Base-by-base conservation (phyloP, 768 basidiomycete genomes). In the Kwoniella newhampshirensis region DNA sequence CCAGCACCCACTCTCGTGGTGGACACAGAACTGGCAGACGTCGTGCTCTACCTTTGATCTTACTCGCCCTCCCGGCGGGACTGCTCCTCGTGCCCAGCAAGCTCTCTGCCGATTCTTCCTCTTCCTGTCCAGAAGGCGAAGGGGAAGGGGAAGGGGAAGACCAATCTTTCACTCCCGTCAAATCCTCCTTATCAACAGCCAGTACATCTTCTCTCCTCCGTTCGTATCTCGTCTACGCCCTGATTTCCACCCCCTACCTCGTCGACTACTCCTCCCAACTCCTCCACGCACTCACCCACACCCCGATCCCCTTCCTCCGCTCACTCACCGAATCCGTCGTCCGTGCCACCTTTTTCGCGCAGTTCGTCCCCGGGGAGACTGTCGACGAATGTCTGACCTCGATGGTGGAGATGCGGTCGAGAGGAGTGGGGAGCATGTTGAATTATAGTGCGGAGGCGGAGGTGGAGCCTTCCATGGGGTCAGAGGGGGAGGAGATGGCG, bases 311-410 rank as follows among this genome's bases (percentile, higher is more conserved):
- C 0, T 77, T 80, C 12, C 44, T 92, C 0, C 82, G 80, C 56
- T 79, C 82, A 52, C 66, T 90, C 37, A 85, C 86, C 1, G 85
- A 90, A 68, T 79, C 79, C 1, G 70, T 88, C 51, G 86, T 94
- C 4, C 81, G 88, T 39, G 76, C 80, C 9, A 93, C 91, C 0
- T 94, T 96, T 79, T 94, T 91, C 68, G 81, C 83, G 43, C 91
- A 93, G 78, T 97, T 94, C 64, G 91, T 93, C 0, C 91, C 91
- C 0, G 91, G 88, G 2, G 91, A 93, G 57, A 86, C 86, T 0
- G 87, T 86, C 0, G 81, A 82, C 35, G 85, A 82, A 17, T 82
- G 86, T 6, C 63, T 88, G 4, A 85, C 88, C 1, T 71, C 88
- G 0, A 81, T 96, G 37, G 78, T 80, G 37, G 68, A 76, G 12